Base-by-base conservation (phyloP, 768 basidiomycete genomes). In the Pulveroboletus sp. region DNA sequence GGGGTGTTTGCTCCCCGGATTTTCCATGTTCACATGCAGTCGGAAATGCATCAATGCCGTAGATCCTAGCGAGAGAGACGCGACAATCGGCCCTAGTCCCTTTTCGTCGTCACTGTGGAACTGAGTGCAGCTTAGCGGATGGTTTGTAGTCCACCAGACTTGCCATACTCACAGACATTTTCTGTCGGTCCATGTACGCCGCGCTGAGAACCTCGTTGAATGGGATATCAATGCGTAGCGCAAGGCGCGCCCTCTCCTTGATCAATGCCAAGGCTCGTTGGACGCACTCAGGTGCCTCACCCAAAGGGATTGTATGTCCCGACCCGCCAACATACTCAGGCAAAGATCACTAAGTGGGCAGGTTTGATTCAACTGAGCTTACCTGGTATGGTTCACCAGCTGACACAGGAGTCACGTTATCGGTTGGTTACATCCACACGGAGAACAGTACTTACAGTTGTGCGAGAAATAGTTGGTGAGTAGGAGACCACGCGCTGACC, bases 391-490 rank as follows among this genome's bases (percentile, higher is more conserved):
- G 83, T 59, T 80, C 83, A 28, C 89, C 89, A 48, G 85, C 89
- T 91, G 54, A 30, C n/a, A 50, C 3, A 10, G 21, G 30, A 31
- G 48, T 53, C 4, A 42, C 33, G 32, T 55, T 13, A 57, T 6
- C 28, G 40, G 37, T 4, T 21, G 13, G 14, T n/a, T 6, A 35
- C 17, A 10, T 39, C n/a, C 27, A 8, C 31, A 41, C 9, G 28
- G 24, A 24, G n/a, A 45, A 40, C 5, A 6, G 46, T 17, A 68
- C 82, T 62, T 62, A 88, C 89, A 80, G 50, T 91, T 91, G 56
- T 91, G 89, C 13, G 89, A 90, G 58, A 91, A 91, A 59, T 91
- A 91, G 59, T 87, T 85, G 5, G 89, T 84, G 43, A 91, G 69
- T 4, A 90, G 67, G 4, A 74, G 64, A 7, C 89, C 89, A 37